Percentiles rank a stretch among this genome's conserved stretches.
These are phyloP conservation scores for Cercospora zeina DNA, from an alignment of 2,329 filamentous ascomycete species.

Conservation along the genomic window DNA sequence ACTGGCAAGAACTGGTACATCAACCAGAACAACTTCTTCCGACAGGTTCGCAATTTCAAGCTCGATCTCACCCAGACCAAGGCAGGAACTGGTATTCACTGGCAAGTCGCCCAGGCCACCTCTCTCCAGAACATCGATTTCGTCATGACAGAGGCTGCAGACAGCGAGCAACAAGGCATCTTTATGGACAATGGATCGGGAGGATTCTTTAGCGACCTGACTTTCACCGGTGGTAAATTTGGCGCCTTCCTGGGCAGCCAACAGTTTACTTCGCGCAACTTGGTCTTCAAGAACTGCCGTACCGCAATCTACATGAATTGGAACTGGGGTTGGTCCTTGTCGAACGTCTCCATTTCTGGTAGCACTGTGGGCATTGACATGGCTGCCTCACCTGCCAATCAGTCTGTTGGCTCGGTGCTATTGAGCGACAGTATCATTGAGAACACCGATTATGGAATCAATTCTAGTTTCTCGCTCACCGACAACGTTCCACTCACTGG, in stretches of 20 bases:
- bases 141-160: conserved; percentile 49
- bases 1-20: conserved; percentile 54
- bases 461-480: conserved; percentile 69
- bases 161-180: conserved; percentile 50
- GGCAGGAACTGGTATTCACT: conserved; percentile 50
- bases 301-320: conserved; percentile 57
- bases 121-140: conserved; percentile 64
- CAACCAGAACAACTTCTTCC: conserved; percentile 59
- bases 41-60: conserved; percentile 56
- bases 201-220: conserved; percentile 58
- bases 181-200: conserved; percentile 42
- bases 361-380: conserved; percentile 51
- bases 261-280: conserved; percentile 59
- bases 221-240: conserved; percentile 61
- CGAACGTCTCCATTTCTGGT: conserved; percentile 50
- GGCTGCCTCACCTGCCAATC: conserved; percentile 45
- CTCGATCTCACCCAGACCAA: conserved; percentile 49
- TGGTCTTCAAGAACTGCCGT: conserved; percentile 52
- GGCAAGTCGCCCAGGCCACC: conserved; percentile 58
- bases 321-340: conserved; percentile 56
- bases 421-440: conserved; percentile 77
- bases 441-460: conserved; percentile 74
- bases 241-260: conserved; percentile 64
- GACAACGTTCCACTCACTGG: conserved; percentile 66
- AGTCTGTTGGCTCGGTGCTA: conserved; percentile 76